These are phyloP conservation scores for Corniculantispora saksenae DNA, from an alignment of 2,329 filamentous ascomycete genomes.

Conservation along the genomic window DNA sequence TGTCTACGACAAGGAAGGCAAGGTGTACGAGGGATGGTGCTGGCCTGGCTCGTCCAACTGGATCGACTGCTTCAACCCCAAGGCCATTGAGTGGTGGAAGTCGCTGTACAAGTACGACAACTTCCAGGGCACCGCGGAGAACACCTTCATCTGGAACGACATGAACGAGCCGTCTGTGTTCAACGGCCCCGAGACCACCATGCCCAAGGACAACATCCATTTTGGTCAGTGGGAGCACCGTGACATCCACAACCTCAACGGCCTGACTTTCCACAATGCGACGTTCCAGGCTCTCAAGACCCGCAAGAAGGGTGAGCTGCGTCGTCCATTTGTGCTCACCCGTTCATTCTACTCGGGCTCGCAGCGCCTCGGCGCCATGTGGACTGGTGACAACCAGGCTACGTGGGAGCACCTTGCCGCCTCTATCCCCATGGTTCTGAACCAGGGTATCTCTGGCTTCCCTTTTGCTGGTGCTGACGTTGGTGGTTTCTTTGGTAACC, in stretches of 20 bases:
- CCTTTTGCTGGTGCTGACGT: conserved; percentile 95
- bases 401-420: conserved; percentile 89
- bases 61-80: conserved; percentile 95
- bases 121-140: conserved; percentile 83
- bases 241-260: conserved; percentile 94
- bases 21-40: conserved; percentile 94
- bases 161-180: conserved; percentile 99
- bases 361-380: conserved; percentile 91
- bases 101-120: conserved; percentile 81
- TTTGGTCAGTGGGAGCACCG: conserved; percentile 92
- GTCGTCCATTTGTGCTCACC: conserved; percentile 89
- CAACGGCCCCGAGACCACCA: conserved; percentile 96
- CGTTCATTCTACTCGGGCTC: conserved; percentile 90
- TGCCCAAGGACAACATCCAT: conserved; percentile 98
- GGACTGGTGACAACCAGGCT: conserved; percentile 97
- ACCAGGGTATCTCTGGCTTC: conserved; percentile 88
- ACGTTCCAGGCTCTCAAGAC: conserved; percentile 83
- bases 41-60: conserved; percentile 97
- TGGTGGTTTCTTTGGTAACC: conserved; percentile 97
- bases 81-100: conserved; percentile 88
- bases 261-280: conserved; percentile 92
- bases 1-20: conserved; percentile 85
- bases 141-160: conserved; percentile 97
- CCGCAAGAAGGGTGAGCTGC: conserved; percentile 81
- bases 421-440: conserved; percentile 89